Conservation (phyloP, 805 yeast species). For the Cyberlindnera petersonii region DNA sequence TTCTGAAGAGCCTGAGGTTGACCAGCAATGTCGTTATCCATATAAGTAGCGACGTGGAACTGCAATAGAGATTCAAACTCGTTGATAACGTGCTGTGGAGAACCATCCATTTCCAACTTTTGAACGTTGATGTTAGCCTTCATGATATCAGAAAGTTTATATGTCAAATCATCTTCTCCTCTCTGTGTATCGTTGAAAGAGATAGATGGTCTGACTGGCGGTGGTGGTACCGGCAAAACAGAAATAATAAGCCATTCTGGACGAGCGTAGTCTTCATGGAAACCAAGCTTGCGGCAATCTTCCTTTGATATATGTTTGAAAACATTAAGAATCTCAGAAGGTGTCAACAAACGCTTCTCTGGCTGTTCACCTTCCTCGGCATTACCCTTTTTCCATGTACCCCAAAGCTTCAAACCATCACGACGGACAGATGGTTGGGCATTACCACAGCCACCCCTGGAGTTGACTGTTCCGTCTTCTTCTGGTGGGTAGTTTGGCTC, state of each 20-base stretch:
- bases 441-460: conserved; percentile 98
- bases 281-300: conserved; percentile 80
- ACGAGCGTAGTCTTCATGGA: conserved; percentile 93
- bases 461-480: conserved; percentile 49
- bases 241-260: conserved; percentile 98
- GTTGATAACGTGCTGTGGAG: conserved; percentile 96
- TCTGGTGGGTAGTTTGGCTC: conserved; percentile 78
- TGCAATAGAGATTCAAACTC: conserved; percentile 95
- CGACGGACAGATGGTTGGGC: conserved; percentile 92
- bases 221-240: conserved; percentile 99
- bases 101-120: conserved; percentile 95
- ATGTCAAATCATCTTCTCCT: conserved; percentile 98
- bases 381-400: conserved; percentile 95
- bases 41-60: conserved; percentile 97
- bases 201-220: conserved; percentile 98
- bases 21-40: conserved; percentile 99
- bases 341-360: conserved; percentile 82
- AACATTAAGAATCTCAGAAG: conserved; percentile 85
- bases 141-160: conserved; percentile 91
- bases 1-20: conserved; percentile 99
- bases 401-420: conserved; percentile 94
- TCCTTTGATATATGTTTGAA: conserved; percentile 85
- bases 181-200: conserved; percentile 97
- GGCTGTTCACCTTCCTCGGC: conserved; percentile 83
- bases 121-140: conserved; percentile 98